Evolutionary conservation across 129 eudicot genomes (phyloP).

Genomic region (Arctium minus): DNA sequence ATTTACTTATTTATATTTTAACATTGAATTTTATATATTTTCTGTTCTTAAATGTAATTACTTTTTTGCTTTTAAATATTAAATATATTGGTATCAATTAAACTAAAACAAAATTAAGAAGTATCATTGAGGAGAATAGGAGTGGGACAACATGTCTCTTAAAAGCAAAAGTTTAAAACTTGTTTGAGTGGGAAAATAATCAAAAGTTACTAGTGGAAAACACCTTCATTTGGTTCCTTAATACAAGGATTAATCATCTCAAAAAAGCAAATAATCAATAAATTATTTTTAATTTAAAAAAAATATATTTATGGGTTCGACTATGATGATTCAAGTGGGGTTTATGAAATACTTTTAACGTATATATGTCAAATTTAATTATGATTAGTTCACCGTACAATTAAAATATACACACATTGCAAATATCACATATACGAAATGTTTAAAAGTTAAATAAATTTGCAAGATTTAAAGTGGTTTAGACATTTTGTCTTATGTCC

Average conservation of each 20-base stretch:
- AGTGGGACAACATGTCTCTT: constrained; percentile 32
- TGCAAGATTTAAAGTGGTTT: too few relatives aligned
- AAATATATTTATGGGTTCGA: background rate
- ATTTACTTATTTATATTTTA: background rate
- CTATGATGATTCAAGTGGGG: background rate
- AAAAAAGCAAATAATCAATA: constrained; percentile 11
- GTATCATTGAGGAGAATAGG: constrained; percentile 13
- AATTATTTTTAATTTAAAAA: background rate
- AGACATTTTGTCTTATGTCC: too few relatives aligned
- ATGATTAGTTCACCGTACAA: background rate
- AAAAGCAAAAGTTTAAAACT: constrained; percentile 28
- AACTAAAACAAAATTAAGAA: background rate
- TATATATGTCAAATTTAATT: background rate
- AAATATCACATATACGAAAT: too few relatives aligned
- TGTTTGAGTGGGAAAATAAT: constrained; percentile 17
- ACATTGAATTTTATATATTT: background rate
- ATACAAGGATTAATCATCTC: constrained; percentile 18
- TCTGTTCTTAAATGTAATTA: background rate
- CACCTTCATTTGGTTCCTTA: constrained; percentile 33
- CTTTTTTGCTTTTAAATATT: background rate
- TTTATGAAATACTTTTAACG: background rate
- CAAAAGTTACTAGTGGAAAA: constrained; percentile 24
- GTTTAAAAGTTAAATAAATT: background rate
- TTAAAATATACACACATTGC: background rate
- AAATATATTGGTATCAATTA: background rate